Evolutionary conservation across 2,329 filamentous ascomycete species (phyloP), one percentile per base, ranked within the genome.

Genomic region (Ceratocystis diversiconidia): DNA sequence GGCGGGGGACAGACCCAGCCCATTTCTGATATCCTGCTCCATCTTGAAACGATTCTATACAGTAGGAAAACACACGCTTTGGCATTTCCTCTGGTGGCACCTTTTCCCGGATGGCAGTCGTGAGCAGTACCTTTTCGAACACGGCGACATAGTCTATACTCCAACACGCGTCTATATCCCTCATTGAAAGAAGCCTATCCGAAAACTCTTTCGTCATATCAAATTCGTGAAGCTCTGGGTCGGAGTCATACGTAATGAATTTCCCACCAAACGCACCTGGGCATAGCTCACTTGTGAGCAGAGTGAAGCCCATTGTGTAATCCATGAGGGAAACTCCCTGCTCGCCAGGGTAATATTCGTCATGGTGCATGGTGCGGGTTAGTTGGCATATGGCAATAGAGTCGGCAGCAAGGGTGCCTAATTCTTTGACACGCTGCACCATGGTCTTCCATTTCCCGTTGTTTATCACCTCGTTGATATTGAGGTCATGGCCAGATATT

Each of bases 51-150:
- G 32, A 85, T 57, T 85, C 81, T 82, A 85, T 85, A 70, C 84
- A 82, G 57, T 85, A 85, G 43, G 85, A 79, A 69, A 85, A 84
- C 17, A 85, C 71, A 3, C 80, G 79, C 73, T 83, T 84, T 17
- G 85, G 77, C 82, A 85, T 85, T 48, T 85, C 78, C 64, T 83
- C 79, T 48, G 75, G 68, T 0, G 70, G 62, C 73, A 57, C 12
- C 28, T 32, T 57, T 17, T 25, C 22, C 12, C 15, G 52, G 12
- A 57, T 2, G 28, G 52, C 52, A 10, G 52, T 32, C 52, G 52
- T 1, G 25, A 57, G 52, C 12, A 57, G 28, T 1, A 76, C 77
- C 15, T 80, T 76, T 69, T 85, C 76, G 66, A 85, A 85, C 3
- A 84, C 81, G 25, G 79, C 75, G 4, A 77, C 75, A 65, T 85